Base-by-base conservation (phyloP, 148 eudicot genomes). In the Rhododendron vialii region DNA sequence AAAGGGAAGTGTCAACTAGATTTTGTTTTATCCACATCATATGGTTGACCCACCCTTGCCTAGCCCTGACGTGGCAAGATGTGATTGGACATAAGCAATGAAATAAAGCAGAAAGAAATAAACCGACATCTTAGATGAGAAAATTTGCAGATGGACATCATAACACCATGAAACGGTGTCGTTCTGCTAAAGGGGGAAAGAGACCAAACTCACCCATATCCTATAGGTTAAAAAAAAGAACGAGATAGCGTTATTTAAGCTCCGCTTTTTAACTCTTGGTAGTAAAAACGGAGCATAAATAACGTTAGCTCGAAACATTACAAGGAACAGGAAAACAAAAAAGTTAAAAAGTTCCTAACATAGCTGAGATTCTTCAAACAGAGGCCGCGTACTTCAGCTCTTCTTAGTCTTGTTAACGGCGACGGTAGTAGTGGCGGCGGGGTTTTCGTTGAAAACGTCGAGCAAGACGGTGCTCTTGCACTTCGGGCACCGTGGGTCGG, bases 391-490 rank as follows among this genome's bases (percentile, higher is more conserved):
- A 15, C 78, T 86, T 53, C 83, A 82, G 86, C 90, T 90, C 88
- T 67, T 90, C 8, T 78, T 85, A 82, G 88, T 88, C 89, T 89
- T 89, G 82, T 83, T 78, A 84, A 74, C 82, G 75, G 84, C 50
- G n/a, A 30, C 88, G 81, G 81, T 45, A 79, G 81, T 43, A 78
- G 82, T 48, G 78, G 30, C 3, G 41, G 57, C 1, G 26, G 82
- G 41, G 26, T 88, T 87, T 5, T 90, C 89, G 2, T 86, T 90
- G 75, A 86, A 57, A 24, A 95, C 90, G 43, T 93, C 94, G n/a
- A 95, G 94, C 83, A 95, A 86, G 28, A 93, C 95, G 4, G 91
- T 89, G 92, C 94, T 93, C 85, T 93, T 93, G 85, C 98, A 95
- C 80, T 93, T 92, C 1, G 98, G 96, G 90, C 98, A 93, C 86